Base-by-base conservation (phyloP, 306 rosid species). In the Cicer yamashitae region DNA sequence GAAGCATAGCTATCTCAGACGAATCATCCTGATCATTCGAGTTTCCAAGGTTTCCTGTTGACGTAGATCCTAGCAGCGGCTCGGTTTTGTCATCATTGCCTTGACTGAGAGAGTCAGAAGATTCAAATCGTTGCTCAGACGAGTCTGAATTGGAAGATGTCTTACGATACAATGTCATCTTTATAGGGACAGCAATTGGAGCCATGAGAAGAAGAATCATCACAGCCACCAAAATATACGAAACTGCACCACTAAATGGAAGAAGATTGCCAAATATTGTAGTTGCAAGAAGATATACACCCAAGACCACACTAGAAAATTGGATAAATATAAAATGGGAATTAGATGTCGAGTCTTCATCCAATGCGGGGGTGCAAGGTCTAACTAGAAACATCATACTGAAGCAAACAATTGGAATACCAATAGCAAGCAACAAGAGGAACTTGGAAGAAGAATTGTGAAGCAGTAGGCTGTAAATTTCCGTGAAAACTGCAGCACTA, bases 121-220 rank as follows among this genome's bases (percentile, higher is more conserved):
- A 82, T 48, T 80, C 87, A 53, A 53, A 77, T 11, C 0, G 57
- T n/a, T 58, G 81, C 46, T 75, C 73, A 25, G 70, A 62, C 20
- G 64, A 54, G 75, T 48, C 87, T 11, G 78, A n/a, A 54, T 60
- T 81, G 22, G 77, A 15, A 61, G 9, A 68, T 72, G 46, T 75
- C 63, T 78, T 67, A n/a, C 83, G 91, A 64, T 51, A 87, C 62
- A 87, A 20, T 25, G 96, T 89, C 97, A 92, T 92, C 82, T 92
- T 92, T 25, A 89, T n/a, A 8, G 93, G 97, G 70, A 92, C 75
- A 3, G 91, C 84, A 61, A 89, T 86, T 1, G 96, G 97, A 47
- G 93, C 90, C 87, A 92, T 71, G 56, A 92, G 87, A 75, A 92
- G 89, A 38, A 92, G 78, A 77, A 87, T n/a, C 93, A 88, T 89